Conservation (phyloP, 2,329 filamentous ascomycete genomes). For the Penicillium sclerotiorum region DNA sequence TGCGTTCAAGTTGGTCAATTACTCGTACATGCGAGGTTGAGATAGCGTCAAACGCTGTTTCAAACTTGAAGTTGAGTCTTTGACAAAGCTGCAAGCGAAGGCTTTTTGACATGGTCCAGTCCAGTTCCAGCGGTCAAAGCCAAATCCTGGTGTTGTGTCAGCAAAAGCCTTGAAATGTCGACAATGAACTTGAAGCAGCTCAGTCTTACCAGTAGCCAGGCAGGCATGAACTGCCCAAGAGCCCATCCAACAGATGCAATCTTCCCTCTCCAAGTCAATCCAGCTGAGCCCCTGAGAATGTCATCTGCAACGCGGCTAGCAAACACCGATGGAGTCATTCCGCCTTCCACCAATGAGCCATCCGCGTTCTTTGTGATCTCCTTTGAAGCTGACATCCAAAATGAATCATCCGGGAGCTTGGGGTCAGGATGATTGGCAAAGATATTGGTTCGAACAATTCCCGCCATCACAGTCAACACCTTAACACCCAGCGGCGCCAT, state of each 20-base stretch:
- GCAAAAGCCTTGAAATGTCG: too few species aligned
- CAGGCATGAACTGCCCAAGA: constrained; percentile 10
- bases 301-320: constrained; percentile 25
- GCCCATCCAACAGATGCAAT: constrained; percentile 14
- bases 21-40: too few species aligned
- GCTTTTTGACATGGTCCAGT: background rate
- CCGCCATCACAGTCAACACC: constrained; percentile 16
- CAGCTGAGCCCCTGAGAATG: constrained; percentile 24
- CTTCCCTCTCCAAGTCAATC: constrained; percentile 23
- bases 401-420: constrained; percentile 21
- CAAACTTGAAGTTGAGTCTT: background rate
- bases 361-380: constrained; percentile 8
- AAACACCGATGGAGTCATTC: constrained; percentile 13
- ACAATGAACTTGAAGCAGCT: too few species aligned
- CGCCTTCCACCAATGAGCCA: constrained; percentile 1
- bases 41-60: too few species aligned
- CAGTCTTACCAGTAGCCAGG: constrained; percentile 20
- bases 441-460: constrained; percentile 23
- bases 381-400: too few species aligned
- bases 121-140: background rate
- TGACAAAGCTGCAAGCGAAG: background rate
- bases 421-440: constrained; percentile 13
- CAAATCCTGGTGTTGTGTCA: background rate
- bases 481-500: constrained; percentile 6
- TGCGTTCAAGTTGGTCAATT: too few species aligned